A percentile compares a stretch with the other conserved stretches of the same genome.
These are phyloP conservation scores for Arabidopsis lyrata DNA, from an alignment of 441 rosid species.

Conservation along the genomic window DNA sequence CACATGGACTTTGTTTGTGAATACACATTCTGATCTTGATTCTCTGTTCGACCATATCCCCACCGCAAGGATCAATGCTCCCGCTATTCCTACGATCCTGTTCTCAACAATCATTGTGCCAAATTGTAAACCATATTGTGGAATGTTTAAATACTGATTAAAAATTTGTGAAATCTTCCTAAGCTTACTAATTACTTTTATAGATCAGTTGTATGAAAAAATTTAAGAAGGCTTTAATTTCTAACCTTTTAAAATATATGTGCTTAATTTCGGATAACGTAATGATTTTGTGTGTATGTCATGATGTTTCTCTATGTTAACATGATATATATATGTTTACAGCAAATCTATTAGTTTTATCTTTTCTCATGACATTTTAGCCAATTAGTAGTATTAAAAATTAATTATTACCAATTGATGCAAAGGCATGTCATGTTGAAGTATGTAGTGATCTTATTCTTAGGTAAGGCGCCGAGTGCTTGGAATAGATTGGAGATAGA, in stretches of 20 bases:
- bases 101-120: not conserved
- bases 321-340: not conserved
- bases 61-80: conserved; percentile 1
- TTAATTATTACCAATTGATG: not conserved
- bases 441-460: not conserved
- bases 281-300: not conserved
- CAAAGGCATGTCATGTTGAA: not conserved
- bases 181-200: not conserved
- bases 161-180: not conserved
- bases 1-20: conserved; percentile 5
- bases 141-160: not conserved
- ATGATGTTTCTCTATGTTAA: not conserved
- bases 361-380: not conserved
- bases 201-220: not conserved
- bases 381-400: not conserved
- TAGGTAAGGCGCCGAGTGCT: not conserved
- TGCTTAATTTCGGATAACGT: not conserved
- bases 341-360: not conserved
- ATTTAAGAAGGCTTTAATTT: not conserved
- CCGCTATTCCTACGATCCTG: conserved; percentile 15
- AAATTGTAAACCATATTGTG: not conserved
- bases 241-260: not conserved
- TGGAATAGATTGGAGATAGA: not conserved
- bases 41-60: conserved; percentile 38
- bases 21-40: conserved; percentile 31